Conservation (phyloP, 768 basidiomycete genomes). For the Chalciporus piperatus region DNA sequence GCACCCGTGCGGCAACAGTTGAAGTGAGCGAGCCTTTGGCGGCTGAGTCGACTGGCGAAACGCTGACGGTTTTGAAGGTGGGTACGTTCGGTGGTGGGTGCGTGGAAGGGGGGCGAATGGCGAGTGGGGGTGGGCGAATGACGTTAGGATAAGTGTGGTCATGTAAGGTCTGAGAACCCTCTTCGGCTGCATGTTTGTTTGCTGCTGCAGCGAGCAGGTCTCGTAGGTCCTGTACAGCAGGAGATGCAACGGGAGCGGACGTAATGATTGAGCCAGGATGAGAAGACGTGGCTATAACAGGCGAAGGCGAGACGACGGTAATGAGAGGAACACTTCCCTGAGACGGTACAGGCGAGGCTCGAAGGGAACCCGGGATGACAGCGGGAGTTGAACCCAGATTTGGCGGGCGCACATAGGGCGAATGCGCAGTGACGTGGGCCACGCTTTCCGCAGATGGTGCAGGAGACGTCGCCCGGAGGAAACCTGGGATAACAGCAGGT, state of each 20-base stretch:
- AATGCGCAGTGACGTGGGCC: background rate
- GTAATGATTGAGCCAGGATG: constrained; percentile 3
- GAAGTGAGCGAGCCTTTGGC: constrained; percentile 12
- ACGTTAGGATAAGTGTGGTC: background rate
- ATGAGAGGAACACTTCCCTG: constrained; percentile 5
- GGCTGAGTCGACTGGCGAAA: constrained; percentile 10
- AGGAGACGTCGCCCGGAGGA: constrained; percentile 3
- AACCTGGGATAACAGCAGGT: background rate
- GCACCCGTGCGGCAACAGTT: constrained; percentile 36
- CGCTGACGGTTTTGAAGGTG: too few species aligned
- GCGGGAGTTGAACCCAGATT: background rate
- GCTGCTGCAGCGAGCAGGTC: background rate
- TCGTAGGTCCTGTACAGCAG: background rate
- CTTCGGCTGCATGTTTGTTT: background rate
- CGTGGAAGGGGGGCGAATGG: background rate
- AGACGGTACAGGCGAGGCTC: constrained; percentile 5
- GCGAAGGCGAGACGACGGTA: constrained; percentile 18
- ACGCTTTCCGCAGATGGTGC: background rate
- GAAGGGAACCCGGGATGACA: background rate
- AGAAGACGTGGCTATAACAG: constrained; percentile 3
- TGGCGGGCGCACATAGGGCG: constrained; percentile 12
- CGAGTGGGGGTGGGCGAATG: background rate
- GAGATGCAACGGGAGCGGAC: background rate
- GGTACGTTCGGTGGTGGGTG: background rate
- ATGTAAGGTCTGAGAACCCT: constrained; percentile 20